These are phyloP conservation scores for Hygrocybe punicea DNA, from an alignment of 768 basidiomycete genomes.

Conservation along the genomic window DNA sequence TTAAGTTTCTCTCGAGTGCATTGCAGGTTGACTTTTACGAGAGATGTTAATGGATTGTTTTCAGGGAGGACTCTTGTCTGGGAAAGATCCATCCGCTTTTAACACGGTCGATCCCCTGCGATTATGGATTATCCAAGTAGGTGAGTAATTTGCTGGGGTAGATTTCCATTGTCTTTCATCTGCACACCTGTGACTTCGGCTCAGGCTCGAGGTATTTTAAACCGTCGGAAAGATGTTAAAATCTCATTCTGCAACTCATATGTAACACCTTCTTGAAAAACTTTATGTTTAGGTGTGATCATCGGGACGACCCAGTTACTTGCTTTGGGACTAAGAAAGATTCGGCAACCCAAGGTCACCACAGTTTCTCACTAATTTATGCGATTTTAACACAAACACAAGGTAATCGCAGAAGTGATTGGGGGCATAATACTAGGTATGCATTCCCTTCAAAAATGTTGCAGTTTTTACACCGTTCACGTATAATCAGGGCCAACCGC, in stretches of 20 bases:
- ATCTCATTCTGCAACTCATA: too few relatives aligned
- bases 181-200: background rate
- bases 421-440: slow-evolving; percentile 85
- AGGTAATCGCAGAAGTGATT: slow-evolving; percentile 75
- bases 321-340: slow-evolving; percentile 63
- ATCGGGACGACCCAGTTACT: slow-evolving; percentile 74
- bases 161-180: background rate
- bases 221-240: too few relatives aligned
- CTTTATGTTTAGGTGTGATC: slow-evolving; percentile 61
- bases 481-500: slow-evolving; percentile 45
- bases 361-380: background rate
- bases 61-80: slow-evolving; percentile 73
- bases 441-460: background rate
- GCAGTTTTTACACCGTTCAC: background rate
- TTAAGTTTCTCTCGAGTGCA: background rate
- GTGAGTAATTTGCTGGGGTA: slow-evolving; percentile 37
- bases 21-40: background rate
- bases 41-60: background rate
- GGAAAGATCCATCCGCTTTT: slow-evolving; percentile 67
- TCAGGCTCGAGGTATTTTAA: too few relatives aligned
- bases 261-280: too few relatives aligned
- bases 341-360: slow-evolving; percentile 67
- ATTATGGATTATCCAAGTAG: slow-evolving; percentile 76
- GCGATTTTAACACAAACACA: background rate
- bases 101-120: slow-evolving; percentile 67